Conservation (phyloP, 176 grass and related monocot species). For the sorghum (Sorghum bicolor) region Sorghum_bicolor_NCBIv3 NC_012879.2:57884501-57885000, state of each 20-base stretch:
- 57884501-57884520: conserved; percentile 35
- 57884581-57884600: background rate
- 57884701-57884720: conserved; percentile 75
- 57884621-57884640: background rate
- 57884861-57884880: conserved; percentile 12
- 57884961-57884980: conserved; percentile 5
- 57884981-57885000: background rate
- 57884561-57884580: background rate
- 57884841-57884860: background rate
- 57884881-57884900: conserved; percentile 1
- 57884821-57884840: background rate
- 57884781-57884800: conserved; percentile 31
- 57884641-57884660: no score
- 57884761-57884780: conserved; percentile 21
- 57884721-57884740: conserved; percentile 69
- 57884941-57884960: conserved; percentile 1
- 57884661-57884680: background rate
- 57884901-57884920: background rate
- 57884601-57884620: background rate
- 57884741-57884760: conserved; percentile 45
- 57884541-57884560: background rate
- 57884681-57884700: conserved; percentile 80
- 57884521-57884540: background rate
- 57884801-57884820: conserved; percentile 11
- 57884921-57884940: conserved; percentile 3